Percentiles rank a stretch among this genome's conserved stretches.
phyloP scores from a whole-genome alignment of 345 rosid species.

The Hibiscus trionum region DNA sequence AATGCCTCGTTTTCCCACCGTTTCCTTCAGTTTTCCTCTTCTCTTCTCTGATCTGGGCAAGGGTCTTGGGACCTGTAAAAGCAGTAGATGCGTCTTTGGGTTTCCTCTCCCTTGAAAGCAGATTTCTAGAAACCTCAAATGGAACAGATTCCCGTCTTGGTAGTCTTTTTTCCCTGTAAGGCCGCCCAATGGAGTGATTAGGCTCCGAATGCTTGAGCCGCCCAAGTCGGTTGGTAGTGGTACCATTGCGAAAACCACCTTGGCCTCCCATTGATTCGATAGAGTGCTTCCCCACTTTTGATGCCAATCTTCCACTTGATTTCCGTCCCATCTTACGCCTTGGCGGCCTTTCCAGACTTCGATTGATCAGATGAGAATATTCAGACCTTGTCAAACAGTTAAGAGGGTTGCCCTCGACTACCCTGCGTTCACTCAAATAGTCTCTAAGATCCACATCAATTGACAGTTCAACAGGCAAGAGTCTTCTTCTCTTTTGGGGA shows the following conservation, averaged over 20 bases:
- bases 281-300: constrained; percentile 22
- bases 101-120: constrained; percentile 22
- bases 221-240: constrained; percentile 16
- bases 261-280: constrained; percentile 17
- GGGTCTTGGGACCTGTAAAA: constrained; percentile 48
- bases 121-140: constrained; percentile 22
- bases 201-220: constrained; percentile 15
- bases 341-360: constrained; percentile 17
- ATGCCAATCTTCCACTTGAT: constrained; percentile 25
- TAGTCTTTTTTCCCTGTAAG: constrained; percentile 16
- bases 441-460: constrained; percentile 35
- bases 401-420: constrained; percentile 15
- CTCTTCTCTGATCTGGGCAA: constrained; percentile 47
- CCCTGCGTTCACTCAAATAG: constrained; percentile 22
- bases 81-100: constrained; percentile 15
- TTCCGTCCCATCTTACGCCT: constrained; percentile 17
- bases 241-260: constrained; percentile 16
- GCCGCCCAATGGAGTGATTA: constrained; percentile 15
- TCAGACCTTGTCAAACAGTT: constrained; percentile 17
- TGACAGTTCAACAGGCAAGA: constrained; percentile 17
- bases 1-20: constrained; percentile 4
- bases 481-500: constrained; percentile 28
- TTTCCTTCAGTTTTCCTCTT: constrained; percentile 26
- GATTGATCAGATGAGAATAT: constrained; percentile 16
- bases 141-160: constrained; percentile 13